Base-by-base conservation (phyloP, 306 rosid genomes). In the cucumber (Cucumis sativus) region DNA sequence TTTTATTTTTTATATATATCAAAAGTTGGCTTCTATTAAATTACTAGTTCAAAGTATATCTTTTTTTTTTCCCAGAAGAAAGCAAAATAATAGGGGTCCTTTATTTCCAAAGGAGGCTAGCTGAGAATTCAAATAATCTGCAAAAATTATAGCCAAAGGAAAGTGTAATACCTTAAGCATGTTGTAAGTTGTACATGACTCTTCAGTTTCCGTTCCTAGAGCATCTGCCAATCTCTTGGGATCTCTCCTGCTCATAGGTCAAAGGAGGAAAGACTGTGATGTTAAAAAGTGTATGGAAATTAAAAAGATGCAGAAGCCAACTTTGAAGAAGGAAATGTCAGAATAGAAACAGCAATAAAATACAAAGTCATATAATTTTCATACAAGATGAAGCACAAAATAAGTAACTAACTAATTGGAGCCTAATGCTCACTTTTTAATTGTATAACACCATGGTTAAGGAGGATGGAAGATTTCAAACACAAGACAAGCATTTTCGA, bases 161-260 rank as follows among this genome's bases (percentile, higher is more conserved):
- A n/a, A 56, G 47, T 45, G 18, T 47, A 7, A 6, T 84, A 93
- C 98, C 92, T 93, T 93, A 76, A 93, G 83, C 98, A 93, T 93
- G 86, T 91, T 93, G 84, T 93, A 93, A 73, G 98, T 89, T 35
- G 97, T 80, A 80, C 98, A 93, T 1, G 97, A 89, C 74, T 93
- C 98, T 89, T 93, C 97, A 60, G 71, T 93, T 83, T 93, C 98
- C 23, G 90, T 13, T 16, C 39, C 21, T 51, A 93, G 57, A 67
- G 78, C 67, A 79, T 64, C 65, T 21, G 87, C 97, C 77, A 93
- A 78, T 83, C 97, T 86, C 79, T 87, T 90, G 49, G 98, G 98
- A 20, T 89, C 58, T 2, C 18, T 17, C 98, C 98, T 93, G 80
- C 10, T 41, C 81, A 82, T 74, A 69, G 61, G 56, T 60, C 43